Base-by-base conservation (phyloP, 2,329 filamentous ascomycete species). In the Penicillium sp. region DNA sequence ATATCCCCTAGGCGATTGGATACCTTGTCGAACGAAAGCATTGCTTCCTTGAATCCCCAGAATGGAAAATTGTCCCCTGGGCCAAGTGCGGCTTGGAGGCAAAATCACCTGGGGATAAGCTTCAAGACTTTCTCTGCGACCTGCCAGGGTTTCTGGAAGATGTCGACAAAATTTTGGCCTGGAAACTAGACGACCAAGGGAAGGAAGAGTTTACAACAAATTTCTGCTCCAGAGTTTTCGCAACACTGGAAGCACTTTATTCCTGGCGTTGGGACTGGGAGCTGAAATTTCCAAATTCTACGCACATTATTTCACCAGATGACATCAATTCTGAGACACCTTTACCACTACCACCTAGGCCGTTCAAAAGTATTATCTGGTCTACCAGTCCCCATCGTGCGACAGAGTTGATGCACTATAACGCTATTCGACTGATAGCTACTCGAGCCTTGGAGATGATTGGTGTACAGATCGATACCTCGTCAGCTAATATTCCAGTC, bases 1-100 rank as follows among this genome's bases (percentile, higher is more conserved):
- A 57, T 4, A 10, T 42, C 3, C 2, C 5, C 8, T 3, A 65
- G 63, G 22, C 59, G 0, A 28, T 62, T 1, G 62, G 58, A 26
- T 59, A 58, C 16, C 45, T 65, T 13, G 30, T 65, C 19, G 55
- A 65, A 16, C 60, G 62, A 6, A 65, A 66, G 55, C 58, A 48
- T 28, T 65, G 58, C n/a, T 65, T 66, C 16, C 49, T 66, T 10
- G 65, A 62, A 51, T 40, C 55, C 2, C 42, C 14, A 13, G 58
- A 59, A 14, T 65, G 65, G 62, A 66, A 65, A 57, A 65, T 55
- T 13, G 58, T 65, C 6, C 62, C 60, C 1, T 65, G 62, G 60
- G 60, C 30, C 3, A 42, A 58, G 16, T 19, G 25, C 6, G 65
- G 62, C 8, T 19, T 59, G 14, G 19, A 62, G 10, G 26, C 62